Percentiles rank a stretch among this genome's conserved stretches.
Conservation (phyloP, 129 eudicot species). For the Tagetes patula region DNA sequence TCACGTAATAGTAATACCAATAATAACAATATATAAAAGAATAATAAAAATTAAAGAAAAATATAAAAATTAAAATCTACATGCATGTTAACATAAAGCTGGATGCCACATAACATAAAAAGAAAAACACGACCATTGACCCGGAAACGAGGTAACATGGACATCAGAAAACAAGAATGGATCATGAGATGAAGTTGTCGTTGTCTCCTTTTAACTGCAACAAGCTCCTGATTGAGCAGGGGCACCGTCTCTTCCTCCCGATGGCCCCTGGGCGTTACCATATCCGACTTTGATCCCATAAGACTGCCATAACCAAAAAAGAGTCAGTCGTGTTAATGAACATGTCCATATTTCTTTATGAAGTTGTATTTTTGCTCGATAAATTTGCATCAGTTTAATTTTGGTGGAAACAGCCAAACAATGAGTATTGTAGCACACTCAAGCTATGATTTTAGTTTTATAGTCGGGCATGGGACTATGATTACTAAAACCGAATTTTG, state of each 20-base stretch:
- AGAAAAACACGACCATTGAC: neutral
- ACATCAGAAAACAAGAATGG: conserved; percentile 4
- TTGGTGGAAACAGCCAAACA: neutral
- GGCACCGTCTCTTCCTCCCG: conserved; percentile 80
- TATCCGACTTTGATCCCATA: conserved; percentile 87
- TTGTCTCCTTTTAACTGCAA: conserved; percentile 46
- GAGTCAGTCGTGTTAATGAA: neutral
- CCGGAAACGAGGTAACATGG: conserved; percentile 7
- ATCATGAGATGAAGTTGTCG: conserved; percentile 1
- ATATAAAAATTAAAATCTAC: neutral
- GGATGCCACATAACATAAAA: neutral
- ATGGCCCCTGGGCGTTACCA: conserved; percentile 60
- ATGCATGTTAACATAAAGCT: neutral
- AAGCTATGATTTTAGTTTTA: neutral
- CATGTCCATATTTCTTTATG: too few species aligned
- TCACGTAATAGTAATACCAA: neutral
- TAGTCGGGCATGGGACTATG: neutral
- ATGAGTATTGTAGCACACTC: neutral
- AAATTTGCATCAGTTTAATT: neutral
- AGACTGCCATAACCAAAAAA: conserved; percentile 49
- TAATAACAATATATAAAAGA: neutral
- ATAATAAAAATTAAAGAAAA: neutral
- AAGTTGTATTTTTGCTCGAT: neutral
- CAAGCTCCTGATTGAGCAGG: conserved; percentile 68
- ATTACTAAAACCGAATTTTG: neutral